Conservation (phyloP, 75 land plant genomes). For the Selaginella tamariscina region DNA sequence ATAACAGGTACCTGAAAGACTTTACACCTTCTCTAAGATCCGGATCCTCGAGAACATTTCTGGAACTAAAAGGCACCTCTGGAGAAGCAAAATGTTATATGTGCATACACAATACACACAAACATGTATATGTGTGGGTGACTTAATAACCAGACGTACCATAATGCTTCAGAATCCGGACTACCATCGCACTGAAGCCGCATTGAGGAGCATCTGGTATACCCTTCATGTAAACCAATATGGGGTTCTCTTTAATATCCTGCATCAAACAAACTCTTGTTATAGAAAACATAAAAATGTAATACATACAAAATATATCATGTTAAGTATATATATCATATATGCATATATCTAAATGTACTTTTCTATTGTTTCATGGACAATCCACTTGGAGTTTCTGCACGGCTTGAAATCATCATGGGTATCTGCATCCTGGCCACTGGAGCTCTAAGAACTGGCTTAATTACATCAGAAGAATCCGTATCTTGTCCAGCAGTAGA, state of each 20-base stretch:
- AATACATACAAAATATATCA: conserved; percentile 10
- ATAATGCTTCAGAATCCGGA: conserved; percentile 13
- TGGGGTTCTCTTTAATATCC: conserved; percentile 87
- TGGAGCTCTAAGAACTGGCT: too few relatives aligned
- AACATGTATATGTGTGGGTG: neutral
- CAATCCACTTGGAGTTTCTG: conserved; percentile 34
- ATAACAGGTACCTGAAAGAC: conserved; percentile 58
- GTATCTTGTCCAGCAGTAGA: too few relatives aligned
- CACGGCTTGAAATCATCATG: conserved; percentile 72
- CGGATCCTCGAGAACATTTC: conserved; percentile 64
- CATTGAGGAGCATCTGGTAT: conserved; percentile 81
- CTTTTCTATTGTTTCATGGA: conserved; percentile 51
- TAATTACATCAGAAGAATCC: too few relatives aligned
- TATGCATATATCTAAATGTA: too few relatives aligned
- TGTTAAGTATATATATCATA: too few relatives aligned
- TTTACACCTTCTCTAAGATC: conserved; percentile 71
- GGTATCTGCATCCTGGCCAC: too few relatives aligned
- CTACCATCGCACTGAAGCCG: conserved; percentile 83
- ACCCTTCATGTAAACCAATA: conserved; percentile 95
- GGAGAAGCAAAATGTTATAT: conserved; percentile 1
- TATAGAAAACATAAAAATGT: neutral
- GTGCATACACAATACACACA: neutral
- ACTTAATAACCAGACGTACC: neutral
- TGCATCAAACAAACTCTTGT: conserved; percentile 15
- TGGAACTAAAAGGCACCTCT: conserved; percentile 67